phyloP scores from a whole-genome alignment of 805 yeast species.

The Wickerhamomyces queroliae region DNA sequence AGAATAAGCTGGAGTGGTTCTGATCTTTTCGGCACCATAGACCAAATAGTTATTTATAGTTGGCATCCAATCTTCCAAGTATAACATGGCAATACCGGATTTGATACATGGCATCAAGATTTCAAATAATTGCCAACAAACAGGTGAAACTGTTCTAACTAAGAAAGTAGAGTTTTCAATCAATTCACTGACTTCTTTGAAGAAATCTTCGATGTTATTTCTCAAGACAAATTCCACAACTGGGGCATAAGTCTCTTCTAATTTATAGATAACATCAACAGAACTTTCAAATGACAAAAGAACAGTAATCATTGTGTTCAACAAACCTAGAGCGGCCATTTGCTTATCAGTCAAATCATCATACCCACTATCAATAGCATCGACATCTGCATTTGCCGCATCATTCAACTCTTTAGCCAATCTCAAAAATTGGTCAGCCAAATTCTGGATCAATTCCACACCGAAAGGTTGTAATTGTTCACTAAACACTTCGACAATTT shows the following conservation, averaged over 20 bases:
- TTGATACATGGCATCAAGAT: constrained; percentile 34
- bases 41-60: constrained; percentile 70
- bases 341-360: constrained; percentile 59
- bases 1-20: constrained; percentile 38
- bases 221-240: constrained; percentile 62
- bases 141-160: constrained; percentile 53
- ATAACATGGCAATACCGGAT: constrained; percentile 51
- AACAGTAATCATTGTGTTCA: constrained; percentile 79
- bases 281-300: constrained; percentile 80
- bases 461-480: constrained; percentile 91
- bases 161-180: constrained; percentile 63
- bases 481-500: constrained; percentile 83
- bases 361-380: constrained; percentile 27
- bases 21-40: constrained; percentile 47
- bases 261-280: constrained; percentile 50
- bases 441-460: constrained; percentile 53
- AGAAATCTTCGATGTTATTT: constrained; percentile 64
- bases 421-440: constrained; percentile 69
- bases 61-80: constrained; percentile 71
- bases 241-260: constrained; percentile 67
- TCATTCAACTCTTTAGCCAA: constrained; percentile 68
- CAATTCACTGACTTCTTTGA: constrained; percentile 72
- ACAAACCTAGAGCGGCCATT: constrained; percentile 74
- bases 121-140: constrained; percentile 70
- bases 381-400: constrained; percentile 39